These are phyloP conservation scores for Mycena kentingensis DNA, from an alignment of 768 basidiomycete genomes.

Conservation along the genomic window DNA sequence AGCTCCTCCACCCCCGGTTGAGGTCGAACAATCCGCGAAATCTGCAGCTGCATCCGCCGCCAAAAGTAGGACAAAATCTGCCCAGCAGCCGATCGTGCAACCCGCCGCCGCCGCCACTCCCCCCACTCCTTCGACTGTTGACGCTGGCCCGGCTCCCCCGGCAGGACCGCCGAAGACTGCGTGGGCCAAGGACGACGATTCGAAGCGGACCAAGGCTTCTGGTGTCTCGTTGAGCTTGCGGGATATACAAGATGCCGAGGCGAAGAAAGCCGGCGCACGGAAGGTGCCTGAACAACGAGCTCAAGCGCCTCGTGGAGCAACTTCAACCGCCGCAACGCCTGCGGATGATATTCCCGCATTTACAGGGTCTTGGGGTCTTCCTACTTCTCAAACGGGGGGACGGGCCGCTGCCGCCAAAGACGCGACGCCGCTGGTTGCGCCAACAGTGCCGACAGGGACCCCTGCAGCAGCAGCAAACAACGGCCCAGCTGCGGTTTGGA, in stretches of 20 bases:
- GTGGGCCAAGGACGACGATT: conserved; percentile 73
- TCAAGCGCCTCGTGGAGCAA: conserved; percentile 51
- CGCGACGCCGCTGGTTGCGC: conserved; percentile 19
- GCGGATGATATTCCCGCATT: conserved; percentile 62
- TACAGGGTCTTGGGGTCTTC: conserved; percentile 81
- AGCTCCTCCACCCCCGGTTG: conserved; percentile 10
- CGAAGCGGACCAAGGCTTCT: conserved; percentile 51
- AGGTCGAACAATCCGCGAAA: conserved; percentile 14
- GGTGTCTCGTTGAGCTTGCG: conserved; percentile 67
- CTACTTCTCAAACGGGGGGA: conserved; percentile 76
- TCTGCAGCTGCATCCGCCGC: conserved; percentile 24
- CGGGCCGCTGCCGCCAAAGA: conserved; percentile 52
- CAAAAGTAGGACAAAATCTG: conserved; percentile 21
- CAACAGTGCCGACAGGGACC: conserved; percentile 17
- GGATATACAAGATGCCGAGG: conserved; percentile 95
- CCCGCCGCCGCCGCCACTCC: conserved; percentile 18
- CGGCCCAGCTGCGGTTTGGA: conserved; percentile 66
- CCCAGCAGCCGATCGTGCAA: conserved; percentile 19
- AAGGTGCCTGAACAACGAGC: conserved; percentile 76
- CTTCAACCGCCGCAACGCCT: conserved; percentile 36
- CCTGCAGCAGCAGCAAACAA: conserved; percentile 17
- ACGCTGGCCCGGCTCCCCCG: conserved; percentile 27
- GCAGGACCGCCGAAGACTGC: conserved; percentile 49
- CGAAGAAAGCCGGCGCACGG: conserved; percentile 73
- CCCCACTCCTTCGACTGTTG: conserved; percentile 16